A percentile compares a stretch with the other conserved stretches of the same genome.
These are phyloP conservation scores for Rhododendron ovatum DNA, from an alignment of 148 eudicot species.

Conservation along the genomic window DNA sequence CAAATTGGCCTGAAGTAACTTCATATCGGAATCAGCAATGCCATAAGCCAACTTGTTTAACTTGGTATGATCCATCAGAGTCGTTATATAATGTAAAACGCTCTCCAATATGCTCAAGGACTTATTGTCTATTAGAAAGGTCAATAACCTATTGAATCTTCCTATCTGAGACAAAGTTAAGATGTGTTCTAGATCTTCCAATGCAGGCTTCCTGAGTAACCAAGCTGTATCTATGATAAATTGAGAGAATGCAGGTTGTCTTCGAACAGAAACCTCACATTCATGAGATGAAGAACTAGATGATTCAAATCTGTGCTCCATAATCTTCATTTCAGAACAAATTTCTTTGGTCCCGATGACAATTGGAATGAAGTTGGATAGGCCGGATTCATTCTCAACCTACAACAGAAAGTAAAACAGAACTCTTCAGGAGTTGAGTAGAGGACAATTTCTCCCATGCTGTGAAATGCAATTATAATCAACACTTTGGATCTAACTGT, in stretches of 20 bases:
- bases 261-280: slow-evolving; percentile 43
- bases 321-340: slow-evolving; percentile 65
- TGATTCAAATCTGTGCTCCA: slow-evolving; percentile 52
- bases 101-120: slow-evolving; percentile 51
- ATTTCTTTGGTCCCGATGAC: slow-evolving; percentile 63
- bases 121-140: slow-evolving; percentile 48
- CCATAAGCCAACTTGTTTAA: slow-evolving; percentile 23
- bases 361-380: slow-evolving; percentile 89
- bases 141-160: slow-evolving; percentile 52
- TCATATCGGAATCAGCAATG: slow-evolving; percentile 40
- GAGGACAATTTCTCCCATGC: background rate
- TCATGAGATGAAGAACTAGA: slow-evolving; percentile 26
- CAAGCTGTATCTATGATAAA: slow-evolving; percentile 70
- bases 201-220: slow-evolving; percentile 64
- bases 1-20: slow-evolving; percentile 33
- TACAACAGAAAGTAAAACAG: slow-evolving; percentile 19
- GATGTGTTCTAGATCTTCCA: slow-evolving; percentile 36
- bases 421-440: background rate
- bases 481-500: background rate
- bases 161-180: slow-evolving; percentile 46
- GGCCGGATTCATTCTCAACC: slow-evolving; percentile 87
- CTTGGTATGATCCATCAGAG: slow-evolving; percentile 31
- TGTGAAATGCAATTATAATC: background rate
- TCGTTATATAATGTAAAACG: slow-evolving; percentile 30
- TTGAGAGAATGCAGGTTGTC: slow-evolving; percentile 52